Conservation (phyloP, 345 rosid genomes). For the Pistacia atlantica region DNA sequence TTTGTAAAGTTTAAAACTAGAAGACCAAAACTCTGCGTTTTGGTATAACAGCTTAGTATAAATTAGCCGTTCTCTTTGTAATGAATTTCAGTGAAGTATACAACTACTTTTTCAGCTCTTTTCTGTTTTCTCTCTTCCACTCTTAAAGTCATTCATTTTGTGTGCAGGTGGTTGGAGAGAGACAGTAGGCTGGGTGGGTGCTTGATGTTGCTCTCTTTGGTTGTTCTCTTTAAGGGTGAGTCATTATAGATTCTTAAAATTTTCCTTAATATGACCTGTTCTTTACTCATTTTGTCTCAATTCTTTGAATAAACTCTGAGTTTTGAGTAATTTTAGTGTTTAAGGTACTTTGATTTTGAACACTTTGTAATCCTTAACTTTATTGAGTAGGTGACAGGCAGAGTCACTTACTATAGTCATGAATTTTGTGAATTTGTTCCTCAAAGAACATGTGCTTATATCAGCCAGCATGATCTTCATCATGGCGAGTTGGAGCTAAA, state of each 20-base stretch:
- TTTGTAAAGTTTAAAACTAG: no score
- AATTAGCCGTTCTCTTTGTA: no score
- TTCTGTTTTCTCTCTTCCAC: no score
- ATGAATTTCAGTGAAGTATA: no score
- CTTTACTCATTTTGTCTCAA: no score
- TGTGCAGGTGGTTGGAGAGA: no score
- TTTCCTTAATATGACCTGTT: neutral
- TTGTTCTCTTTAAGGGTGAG: constrained; percentile 38
- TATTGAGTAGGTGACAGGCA: constrained; percentile 41
- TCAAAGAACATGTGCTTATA: constrained; percentile 61
- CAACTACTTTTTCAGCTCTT: no score
- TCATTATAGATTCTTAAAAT: neutral
- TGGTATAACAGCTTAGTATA: no score
- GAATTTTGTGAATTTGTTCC: constrained; percentile 53
- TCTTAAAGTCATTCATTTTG: no score
- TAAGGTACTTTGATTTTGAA: neutral
- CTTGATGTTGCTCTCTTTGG: no score
- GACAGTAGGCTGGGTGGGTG: no score
- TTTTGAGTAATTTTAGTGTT: neutral
- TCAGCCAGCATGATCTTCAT: constrained; percentile 68
- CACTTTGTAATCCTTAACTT: neutral
- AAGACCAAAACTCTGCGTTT: no score
- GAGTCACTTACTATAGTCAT: constrained; percentile 53
- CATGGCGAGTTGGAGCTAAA: constrained; percentile 52
- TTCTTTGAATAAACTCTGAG: neutral